phyloP scores from a whole-genome alignment of 169 alveolate species.

The Plasmodium yoelii region DNA sequence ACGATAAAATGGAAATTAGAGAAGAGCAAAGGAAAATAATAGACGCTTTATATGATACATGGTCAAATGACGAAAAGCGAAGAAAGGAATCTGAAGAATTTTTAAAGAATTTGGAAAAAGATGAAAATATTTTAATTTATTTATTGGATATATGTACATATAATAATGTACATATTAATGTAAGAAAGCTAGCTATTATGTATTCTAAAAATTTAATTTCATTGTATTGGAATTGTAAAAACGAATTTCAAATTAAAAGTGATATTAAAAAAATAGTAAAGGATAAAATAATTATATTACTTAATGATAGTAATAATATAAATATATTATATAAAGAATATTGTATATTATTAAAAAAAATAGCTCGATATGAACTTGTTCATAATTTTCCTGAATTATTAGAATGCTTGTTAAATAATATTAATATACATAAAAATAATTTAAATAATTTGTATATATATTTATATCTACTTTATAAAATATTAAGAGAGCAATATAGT shows the following conservation, averaged over 20 bases:
- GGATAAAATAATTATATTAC: conserved; percentile 22
- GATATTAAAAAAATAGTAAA: conserved; percentile 36
- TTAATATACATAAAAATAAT: conserved; percentile 19
- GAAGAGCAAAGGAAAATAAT: conserved; percentile 24
- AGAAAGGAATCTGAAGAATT: conserved; percentile 47
- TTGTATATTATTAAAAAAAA: conserved; percentile 29
- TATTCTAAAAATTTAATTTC: conserved; percentile 44
- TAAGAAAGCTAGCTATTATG: conserved; percentile 49
- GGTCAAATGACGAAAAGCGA: conserved; percentile 50
- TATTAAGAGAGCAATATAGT: conserved; percentile 58
- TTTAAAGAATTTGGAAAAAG: conserved; percentile 40
- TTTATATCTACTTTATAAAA: conserved; percentile 44
- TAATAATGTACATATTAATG: conserved; percentile 42
- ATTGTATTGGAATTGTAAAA: conserved; percentile 41
- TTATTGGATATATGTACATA: conserved; percentile 31
- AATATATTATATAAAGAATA: conserved; percentile 34
- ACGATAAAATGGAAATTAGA: conserved; percentile 7
- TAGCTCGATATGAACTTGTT: conserved; percentile 68
- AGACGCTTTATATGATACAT: conserved; percentile 66
- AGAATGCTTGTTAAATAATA: conserved; percentile 26
- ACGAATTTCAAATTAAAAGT: conserved; percentile 12
- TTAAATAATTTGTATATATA: conserved; percentile 17
- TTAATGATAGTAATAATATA: conserved; percentile 10
- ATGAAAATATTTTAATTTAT: conserved; percentile 13
- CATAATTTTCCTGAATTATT: conserved; percentile 50